A percentile compares a stretch with the other conserved stretches of the same genome.
phyloP scores from a whole-genome alignment of 1,284 basidiomycete genomes.

The Cryptococcus amylolentus region DNA sequence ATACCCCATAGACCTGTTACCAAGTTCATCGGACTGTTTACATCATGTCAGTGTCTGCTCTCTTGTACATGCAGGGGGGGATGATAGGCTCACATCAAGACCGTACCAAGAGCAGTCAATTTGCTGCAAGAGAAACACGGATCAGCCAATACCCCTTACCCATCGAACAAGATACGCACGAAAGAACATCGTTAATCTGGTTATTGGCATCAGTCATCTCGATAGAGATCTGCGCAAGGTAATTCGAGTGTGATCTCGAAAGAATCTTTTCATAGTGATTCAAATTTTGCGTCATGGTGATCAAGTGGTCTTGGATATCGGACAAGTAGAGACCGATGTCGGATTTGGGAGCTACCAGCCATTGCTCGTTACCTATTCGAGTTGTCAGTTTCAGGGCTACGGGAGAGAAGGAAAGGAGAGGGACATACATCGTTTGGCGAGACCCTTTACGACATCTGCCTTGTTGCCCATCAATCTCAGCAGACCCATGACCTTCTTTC shows the following conservation, averaged over 20 bases:
- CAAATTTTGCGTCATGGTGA: constrained; percentile 99
- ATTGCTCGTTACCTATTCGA: constrained; percentile 85
- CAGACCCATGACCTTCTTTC: constrained; percentile 99
- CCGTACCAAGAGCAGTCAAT: constrained; percentile 94
- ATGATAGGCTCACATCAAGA: constrained; percentile 65
- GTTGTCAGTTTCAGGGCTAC: neutral
- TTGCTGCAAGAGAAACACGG: constrained; percentile 60
- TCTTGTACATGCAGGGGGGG: neutral
- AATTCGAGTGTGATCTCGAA: constrained; percentile 98
- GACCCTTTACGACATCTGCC: constrained; percentile 97
- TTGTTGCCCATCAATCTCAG: constrained; percentile 96
- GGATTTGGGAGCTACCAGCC: constrained; percentile 95
- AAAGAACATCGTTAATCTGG: constrained; percentile 96
- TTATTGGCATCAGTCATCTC: constrained; percentile 99
- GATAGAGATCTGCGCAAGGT: constrained; percentile 95
- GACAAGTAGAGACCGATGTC: constrained; percentile 95
- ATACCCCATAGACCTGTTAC: constrained; percentile 66
- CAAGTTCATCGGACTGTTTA: constrained; percentile 75
- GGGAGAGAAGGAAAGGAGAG: neutral
- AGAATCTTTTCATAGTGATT: constrained; percentile 99
- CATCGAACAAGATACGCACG: constrained; percentile 20
- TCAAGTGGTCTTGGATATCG: constrained; percentile 94
- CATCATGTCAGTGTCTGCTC: constrained; percentile 1
- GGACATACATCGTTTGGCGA: constrained; percentile 75
- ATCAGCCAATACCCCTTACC: neutral